phyloP scores from a whole-genome alignment of 345 rosid species.

The Camelina laxa region DNA sequence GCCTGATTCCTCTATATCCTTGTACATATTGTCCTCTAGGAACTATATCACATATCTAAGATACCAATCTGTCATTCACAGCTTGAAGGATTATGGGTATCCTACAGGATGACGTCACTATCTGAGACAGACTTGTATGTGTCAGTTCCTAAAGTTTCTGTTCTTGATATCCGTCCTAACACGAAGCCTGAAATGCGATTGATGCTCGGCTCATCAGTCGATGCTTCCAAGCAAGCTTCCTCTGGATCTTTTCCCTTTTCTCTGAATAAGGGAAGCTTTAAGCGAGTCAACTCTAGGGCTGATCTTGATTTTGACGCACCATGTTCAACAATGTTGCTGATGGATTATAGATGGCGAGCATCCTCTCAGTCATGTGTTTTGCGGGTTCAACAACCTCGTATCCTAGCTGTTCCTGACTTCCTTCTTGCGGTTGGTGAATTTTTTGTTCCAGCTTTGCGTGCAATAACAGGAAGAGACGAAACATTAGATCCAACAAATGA shows the following conservation, averaged over 20 bases:
- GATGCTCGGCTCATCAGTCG: constrained; percentile 96
- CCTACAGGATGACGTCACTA: constrained; percentile 84
- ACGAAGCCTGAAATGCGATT: constrained; percentile 97
- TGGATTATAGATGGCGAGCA: constrained; percentile 92
- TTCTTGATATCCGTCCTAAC: constrained; percentile 83
- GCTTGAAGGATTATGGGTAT: constrained; percentile 98
- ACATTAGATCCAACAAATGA: constrained; percentile 90
- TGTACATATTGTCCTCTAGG: constrained; percentile 13
- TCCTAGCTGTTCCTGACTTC: constrained; percentile 97
- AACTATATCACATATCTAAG: constrained; percentile 19
- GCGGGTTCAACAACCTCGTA: constrained; percentile 91
- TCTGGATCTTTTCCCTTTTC: constrained; percentile 61
- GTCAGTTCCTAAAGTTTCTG: constrained; percentile 85
- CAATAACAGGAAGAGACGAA: constrained; percentile 94
- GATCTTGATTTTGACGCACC: constrained; percentile 60
- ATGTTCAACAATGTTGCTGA: constrained; percentile 86
- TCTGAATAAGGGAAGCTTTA: constrained; percentile 57
- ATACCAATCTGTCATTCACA: constrained; percentile 42
- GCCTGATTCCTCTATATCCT: constrained; percentile 22
- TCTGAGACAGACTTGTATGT: constrained; percentile 94
- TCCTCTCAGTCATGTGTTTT: constrained; percentile 88
- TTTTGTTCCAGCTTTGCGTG: constrained; percentile 90
- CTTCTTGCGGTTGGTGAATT: constrained; percentile 93
- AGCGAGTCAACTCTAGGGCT: constrained; percentile 56
- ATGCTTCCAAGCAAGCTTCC: constrained; percentile 78